Evolutionary conservation across 1,284 basidiomycete genomes (phyloP).

Genomic region (Sphaerobolus stellatus): DNA sequence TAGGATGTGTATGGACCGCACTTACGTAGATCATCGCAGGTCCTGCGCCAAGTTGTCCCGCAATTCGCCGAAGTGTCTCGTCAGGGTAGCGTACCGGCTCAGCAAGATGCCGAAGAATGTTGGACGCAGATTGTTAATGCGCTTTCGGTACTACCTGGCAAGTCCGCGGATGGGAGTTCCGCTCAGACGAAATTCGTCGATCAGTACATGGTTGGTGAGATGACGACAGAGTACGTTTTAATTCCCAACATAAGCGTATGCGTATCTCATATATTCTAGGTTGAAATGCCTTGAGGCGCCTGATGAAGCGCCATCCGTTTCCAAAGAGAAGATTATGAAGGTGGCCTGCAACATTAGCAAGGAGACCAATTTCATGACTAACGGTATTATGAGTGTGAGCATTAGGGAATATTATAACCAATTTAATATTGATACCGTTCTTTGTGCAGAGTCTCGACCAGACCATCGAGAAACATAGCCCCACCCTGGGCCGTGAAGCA

Average conservation of each 20-base stretch:
- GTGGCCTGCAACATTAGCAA: slow-evolving; percentile 90
- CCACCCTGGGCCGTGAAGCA: slow-evolving; percentile 77
- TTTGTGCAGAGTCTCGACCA: slow-evolving; percentile 73
- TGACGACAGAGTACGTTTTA: slow-evolving; percentile 73
- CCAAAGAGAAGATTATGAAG: slow-evolving; percentile 79
- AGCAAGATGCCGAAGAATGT: slow-evolving; percentile 98
- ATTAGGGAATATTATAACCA: background rate
- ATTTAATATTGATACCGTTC: background rate
- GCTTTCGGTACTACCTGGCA: slow-evolving; percentile 62
- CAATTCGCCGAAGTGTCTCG: slow-evolving; percentile 82
- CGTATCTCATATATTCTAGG: slow-evolving; percentile 44
- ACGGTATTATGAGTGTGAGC: slow-evolving; percentile 82
- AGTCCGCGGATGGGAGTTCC: slow-evolving; percentile 33
- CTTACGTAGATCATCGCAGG: slow-evolving; percentile 19
- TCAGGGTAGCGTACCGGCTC: slow-evolving; percentile 67
- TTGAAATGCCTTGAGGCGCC: slow-evolving; percentile 78
- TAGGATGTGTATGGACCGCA: slow-evolving; percentile 1
- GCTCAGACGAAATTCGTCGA: slow-evolving; percentile 67
- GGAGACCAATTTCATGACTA: slow-evolving; percentile 86
- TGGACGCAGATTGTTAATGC: slow-evolving; percentile 85
- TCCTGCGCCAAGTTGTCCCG: slow-evolving; percentile 79
- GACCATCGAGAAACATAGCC: slow-evolving; percentile 84
- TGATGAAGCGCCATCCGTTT: slow-evolving; percentile 68
- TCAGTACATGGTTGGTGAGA: slow-evolving; percentile 80
- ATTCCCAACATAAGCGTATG: background rate